Evolutionary conservation across 441 rosid genomes (phyloP).

Genomic region (Syzygium syzygioides): DNA sequence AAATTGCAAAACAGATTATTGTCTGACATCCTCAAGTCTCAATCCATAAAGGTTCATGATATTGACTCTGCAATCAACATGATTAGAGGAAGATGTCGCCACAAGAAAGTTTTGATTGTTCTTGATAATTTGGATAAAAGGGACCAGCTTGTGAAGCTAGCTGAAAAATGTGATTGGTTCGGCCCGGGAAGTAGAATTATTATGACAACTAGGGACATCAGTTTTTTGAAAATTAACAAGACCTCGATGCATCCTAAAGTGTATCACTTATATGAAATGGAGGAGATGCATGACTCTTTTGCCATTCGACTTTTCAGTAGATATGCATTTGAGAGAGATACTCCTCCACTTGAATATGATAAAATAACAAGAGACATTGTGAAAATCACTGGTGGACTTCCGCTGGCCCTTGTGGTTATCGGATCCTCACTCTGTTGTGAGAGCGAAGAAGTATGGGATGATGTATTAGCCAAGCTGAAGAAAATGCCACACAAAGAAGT

Average conservation of each 20-base stretch:
- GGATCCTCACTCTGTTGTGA: neutral
- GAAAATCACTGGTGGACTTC: neutral
- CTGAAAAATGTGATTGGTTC: neutral
- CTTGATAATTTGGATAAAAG: neutral
- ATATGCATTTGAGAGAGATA: neutral
- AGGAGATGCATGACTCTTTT: neutral
- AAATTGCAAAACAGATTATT: neutral
- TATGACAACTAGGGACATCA: neutral
- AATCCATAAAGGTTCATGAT: neutral
- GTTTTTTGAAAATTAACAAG: neutral
- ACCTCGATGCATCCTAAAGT: neutral
- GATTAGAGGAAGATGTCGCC: neutral
- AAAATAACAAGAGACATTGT: neutral
- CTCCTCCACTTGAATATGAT: neutral
- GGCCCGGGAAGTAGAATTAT: neutral
- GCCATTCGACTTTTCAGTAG: neutral
- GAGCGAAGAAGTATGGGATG: neutral
- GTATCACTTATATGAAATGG: neutral
- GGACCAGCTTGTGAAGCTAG: neutral
- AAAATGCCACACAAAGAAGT: neutral
- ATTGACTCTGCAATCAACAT: neutral
- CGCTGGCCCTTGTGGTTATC: neutral
- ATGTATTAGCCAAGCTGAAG: neutral
- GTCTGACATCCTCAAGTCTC: neutral
- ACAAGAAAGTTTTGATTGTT: neutral